These are phyloP conservation scores for Helicostylum pulchrum DNA, from an alignment of 192 early-diverging fungal genomes.

Conservation along the genomic window DNA sequence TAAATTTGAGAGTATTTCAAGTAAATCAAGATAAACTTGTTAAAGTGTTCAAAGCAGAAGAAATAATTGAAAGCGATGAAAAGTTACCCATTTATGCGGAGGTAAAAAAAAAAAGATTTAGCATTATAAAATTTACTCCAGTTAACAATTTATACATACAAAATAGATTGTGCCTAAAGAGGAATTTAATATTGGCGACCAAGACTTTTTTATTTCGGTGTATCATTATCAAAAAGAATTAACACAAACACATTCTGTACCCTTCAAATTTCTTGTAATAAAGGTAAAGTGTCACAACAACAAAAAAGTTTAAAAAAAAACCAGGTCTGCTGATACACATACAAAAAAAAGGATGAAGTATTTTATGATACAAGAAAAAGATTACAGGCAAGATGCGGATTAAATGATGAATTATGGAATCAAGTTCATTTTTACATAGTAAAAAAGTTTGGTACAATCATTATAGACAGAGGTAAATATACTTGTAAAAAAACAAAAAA, in stretches of 20 bases:
- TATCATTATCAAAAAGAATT: conserved; percentile 78
- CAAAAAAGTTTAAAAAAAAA: not conserved
- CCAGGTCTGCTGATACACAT: not conserved
- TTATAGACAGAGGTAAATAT: conserved; percentile 17
- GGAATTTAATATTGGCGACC: conserved; percentile 28
- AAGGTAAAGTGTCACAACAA: conserved; percentile 21
- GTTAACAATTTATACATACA: not conserved
- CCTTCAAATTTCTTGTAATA: conserved; percentile 74
- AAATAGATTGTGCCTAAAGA: conserved; percentile 45
- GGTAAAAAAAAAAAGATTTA: conserved; percentile 12
- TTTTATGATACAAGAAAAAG: conserved; percentile 71
- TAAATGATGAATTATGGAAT: conserved; percentile 77
- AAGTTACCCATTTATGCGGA: conserved; percentile 56
- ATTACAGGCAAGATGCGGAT: conserved; percentile 63
- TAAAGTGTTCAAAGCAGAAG: conserved; percentile 37
- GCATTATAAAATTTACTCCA: not conserved
- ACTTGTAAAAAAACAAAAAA: not conserved
- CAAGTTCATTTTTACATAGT: conserved; percentile 60
- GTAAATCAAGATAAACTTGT: conserved; percentile 47
- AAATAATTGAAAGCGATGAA: conserved; percentile 40
- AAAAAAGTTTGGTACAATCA: not conserved
- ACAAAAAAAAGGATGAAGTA: conserved; percentile 51
- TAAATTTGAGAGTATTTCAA: conserved; percentile 40
- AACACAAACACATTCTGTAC: conserved; percentile 68
- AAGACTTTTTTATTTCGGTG: conserved; percentile 53